Percentiles rank a stretch among this genome's conserved stretches.
phyloP scores from a whole-genome alignment of 495 filamentous ascomycete genomes.

The Ramalina peruviana region DNA sequence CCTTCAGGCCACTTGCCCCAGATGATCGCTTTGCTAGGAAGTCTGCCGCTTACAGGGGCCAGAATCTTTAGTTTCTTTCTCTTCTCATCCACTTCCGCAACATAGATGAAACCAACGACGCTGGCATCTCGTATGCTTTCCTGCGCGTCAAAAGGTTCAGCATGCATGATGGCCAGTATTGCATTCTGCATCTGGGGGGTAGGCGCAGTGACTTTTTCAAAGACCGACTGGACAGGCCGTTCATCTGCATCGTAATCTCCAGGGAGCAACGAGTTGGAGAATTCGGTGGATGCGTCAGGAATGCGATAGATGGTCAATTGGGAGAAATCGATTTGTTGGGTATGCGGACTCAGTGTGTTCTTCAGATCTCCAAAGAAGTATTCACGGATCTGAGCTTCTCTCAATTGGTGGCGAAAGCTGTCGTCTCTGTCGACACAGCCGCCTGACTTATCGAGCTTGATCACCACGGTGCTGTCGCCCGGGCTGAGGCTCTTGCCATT shows the following conservation, averaged over 20 bases:
- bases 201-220: conserved; percentile 41
- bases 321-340: conserved; percentile 62
- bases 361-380: conserved; percentile 86
- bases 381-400: conserved; percentile 64
- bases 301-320: conserved; percentile 57
- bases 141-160: conserved; percentile 46
- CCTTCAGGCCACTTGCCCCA: conserved; percentile 41
- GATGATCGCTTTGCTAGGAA: conserved; percentile 68
- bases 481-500: conserved; percentile 45
- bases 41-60: conserved; percentile 62
- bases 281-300: conserved; percentile 26
- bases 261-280: conserved; percentile 30
- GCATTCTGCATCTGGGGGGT: conserved; percentile 48
- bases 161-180: conserved; percentile 69
- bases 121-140: conserved; percentile 69
- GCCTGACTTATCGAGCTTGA: conserved; percentile 74
- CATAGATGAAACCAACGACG: conserved; percentile 84
- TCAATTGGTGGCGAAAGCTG: conserved; percentile 52
- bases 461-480: conserved; percentile 52
- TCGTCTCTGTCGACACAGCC: conserved; percentile 75
- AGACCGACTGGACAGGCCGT: conserved; percentile 27
- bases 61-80: conserved; percentile 70
- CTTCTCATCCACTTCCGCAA: conserved; percentile 77
- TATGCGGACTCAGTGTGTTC: conserved; percentile 70
- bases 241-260: conserved; percentile 30